Evolutionary conservation across 1,284 basidiomycete species (phyloP).

Genomic region (Vanrija humicola): DNA sequence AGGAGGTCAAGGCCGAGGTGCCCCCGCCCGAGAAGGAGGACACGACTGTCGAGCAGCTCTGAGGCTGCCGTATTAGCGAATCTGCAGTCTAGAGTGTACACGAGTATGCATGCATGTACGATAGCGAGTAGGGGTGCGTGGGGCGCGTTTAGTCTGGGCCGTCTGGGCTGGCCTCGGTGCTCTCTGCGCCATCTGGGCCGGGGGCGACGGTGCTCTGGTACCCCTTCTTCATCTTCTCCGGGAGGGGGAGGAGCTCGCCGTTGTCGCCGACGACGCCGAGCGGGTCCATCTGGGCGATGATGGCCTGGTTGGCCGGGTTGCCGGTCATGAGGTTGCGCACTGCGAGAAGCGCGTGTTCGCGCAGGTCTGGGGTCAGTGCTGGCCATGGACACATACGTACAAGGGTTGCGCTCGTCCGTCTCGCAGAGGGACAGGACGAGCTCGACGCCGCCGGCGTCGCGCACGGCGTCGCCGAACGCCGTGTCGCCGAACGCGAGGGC

Average conservation of each 20-base stretch:
- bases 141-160: no score
- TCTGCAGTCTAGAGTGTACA: no score
- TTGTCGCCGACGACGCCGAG: conserved; percentile 55
- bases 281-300: conserved; percentile 69
- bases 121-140: background rate
- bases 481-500: conserved; percentile 63
- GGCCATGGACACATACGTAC: conserved; percentile 54
- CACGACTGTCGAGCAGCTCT: no score
- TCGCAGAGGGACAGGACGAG: conserved; percentile 81
- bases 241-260: conserved; percentile 55
- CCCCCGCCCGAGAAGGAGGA: background rate
- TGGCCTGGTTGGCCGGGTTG: conserved; percentile 72
- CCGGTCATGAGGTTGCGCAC: conserved; percentile 69
- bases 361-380: conserved; percentile 59
- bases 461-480: conserved; percentile 66
- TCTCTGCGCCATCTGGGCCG: no score
- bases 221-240: conserved; percentile 40
- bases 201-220: no score
- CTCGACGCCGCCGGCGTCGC: conserved; percentile 66
- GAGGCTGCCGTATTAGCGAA: no score
- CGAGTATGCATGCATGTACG: background rate
- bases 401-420: conserved; percentile 82
- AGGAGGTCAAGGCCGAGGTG: background rate
- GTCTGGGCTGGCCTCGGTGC: no score
- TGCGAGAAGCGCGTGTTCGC: conserved; percentile 82